phyloP scores from a whole-genome alignment of 108 stramenopile species.

The Cyclotella cryptica region DNA sequence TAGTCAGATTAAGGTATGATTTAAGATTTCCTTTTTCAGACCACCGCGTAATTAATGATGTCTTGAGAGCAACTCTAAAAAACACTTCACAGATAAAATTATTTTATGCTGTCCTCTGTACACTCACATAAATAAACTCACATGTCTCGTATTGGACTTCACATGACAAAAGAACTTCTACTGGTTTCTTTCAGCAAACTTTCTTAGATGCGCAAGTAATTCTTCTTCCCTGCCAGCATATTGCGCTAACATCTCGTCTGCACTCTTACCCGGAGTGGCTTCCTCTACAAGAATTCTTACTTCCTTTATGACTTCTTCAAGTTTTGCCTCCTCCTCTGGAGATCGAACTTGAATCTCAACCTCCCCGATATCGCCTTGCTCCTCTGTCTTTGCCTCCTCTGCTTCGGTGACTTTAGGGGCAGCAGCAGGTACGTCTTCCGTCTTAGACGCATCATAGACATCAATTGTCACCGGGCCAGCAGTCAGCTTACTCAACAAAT shows the following conservation, averaged over 20 bases:
- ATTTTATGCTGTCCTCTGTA: background rate
- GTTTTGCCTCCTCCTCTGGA: background rate
- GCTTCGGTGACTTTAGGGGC: background rate
- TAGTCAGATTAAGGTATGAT: too few relatives aligned
- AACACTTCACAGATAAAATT: too few relatives aligned
- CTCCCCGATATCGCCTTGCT: background rate
- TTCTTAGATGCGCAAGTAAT: constrained; percentile 16
- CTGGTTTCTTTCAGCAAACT: constrained; percentile 11
- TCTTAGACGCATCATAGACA: background rate
- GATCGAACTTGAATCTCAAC: background rate
- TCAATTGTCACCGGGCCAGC: background rate
- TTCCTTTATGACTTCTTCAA: background rate
- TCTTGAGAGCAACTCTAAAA: too few relatives aligned
- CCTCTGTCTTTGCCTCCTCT: background rate
- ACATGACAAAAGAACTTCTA: too few relatives aligned
- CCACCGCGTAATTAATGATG: too few relatives aligned
- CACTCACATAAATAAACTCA: background rate
- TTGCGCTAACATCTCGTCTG: constrained; percentile 23
- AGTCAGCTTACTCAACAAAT: background rate
- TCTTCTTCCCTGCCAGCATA: constrained; percentile 37
- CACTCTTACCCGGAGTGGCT: constrained; percentile 14
- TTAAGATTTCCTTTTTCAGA: too few relatives aligned
- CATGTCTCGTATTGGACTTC: too few relatives aligned
- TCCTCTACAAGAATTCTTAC: constrained; percentile 3
- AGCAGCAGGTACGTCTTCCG: background rate